Evolutionary conservation across 345 rosid genomes (phyloP).

Genomic region (Syzygium grande): DNA sequence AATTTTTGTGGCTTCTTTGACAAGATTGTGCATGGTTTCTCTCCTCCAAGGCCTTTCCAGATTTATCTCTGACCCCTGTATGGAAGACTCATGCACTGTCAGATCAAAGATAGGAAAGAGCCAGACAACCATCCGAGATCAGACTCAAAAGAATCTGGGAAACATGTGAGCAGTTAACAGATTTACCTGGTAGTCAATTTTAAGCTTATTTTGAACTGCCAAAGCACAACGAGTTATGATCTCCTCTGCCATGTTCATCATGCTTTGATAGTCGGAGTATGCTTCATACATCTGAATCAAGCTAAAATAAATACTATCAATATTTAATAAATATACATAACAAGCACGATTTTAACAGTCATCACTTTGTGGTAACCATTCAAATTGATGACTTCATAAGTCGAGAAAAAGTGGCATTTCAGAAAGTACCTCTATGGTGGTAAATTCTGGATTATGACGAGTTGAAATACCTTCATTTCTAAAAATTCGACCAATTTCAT

Average conservation of each 20-base stretch:
- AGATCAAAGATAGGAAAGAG: background rate
- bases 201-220: conserved; percentile 68
- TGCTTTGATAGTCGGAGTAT: conserved; percentile 79
- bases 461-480: conserved; percentile 97
- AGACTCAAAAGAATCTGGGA: background rate
- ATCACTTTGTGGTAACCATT: background rate
- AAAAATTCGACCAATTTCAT: conserved; percentile 93
- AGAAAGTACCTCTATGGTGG: conserved; percentile 82
- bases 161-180: background rate
- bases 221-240: conserved; percentile 78
- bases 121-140: background rate
- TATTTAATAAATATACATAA: background rate
- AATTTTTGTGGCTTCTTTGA: conserved; percentile 65
- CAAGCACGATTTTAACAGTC: background rate
- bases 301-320: background rate
- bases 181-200: conserved; percentile 75
- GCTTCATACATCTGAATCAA: conserved; percentile 82
- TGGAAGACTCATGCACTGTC: background rate
- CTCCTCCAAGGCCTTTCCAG: conserved; percentile 91
- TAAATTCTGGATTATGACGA: conserved; percentile 97
- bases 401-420: background rate
- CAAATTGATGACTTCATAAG: background rate
- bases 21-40: conserved; percentile 96
- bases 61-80: conserved; percentile 68
- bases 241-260: conserved; percentile 92